phyloP scores from a whole-genome alignment of 78 protist species.

The Dictyostelium brefeldianum region DNA sequence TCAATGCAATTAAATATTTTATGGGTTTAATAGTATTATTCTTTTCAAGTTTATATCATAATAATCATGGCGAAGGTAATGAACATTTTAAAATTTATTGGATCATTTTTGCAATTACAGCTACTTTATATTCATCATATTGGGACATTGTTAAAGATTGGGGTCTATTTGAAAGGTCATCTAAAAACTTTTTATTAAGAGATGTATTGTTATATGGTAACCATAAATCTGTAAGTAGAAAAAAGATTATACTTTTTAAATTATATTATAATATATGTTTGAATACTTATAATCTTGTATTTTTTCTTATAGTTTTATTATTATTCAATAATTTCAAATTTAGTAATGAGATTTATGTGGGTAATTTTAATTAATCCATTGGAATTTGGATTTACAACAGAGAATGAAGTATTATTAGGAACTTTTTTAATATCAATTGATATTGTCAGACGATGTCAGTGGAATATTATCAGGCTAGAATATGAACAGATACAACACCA shows the following conservation, averaged over 20 bases:
- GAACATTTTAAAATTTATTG: not conserved
- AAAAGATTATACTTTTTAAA: not conserved
- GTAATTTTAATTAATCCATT: not conserved
- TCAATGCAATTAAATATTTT: constrained; percentile 28
- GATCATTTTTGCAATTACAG: constrained; percentile 4
- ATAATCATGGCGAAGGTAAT: not conserved
- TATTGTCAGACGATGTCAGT: constrained; percentile 20
- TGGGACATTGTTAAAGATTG: constrained; percentile 48
- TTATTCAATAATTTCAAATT: constrained; percentile 16
- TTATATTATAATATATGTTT: not conserved
- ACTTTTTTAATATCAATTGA: constrained; percentile 20
- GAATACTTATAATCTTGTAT: not conserved
- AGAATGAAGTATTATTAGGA: not conserved
- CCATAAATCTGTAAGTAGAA: constrained; percentile 17
- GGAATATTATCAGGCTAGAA: constrained; percentile 44
- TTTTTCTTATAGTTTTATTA: constrained; percentile 15
- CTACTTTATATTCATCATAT: constrained; percentile 8
- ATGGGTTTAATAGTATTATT: constrained; percentile 14
- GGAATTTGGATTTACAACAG: not conserved
- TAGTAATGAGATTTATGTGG: constrained; percentile 49
- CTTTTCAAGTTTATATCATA: constrained; percentile 21
- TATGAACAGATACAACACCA: not conserved
- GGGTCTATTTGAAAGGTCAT: not conserved
- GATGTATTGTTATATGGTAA: not conserved
- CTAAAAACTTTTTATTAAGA: constrained; percentile 3